phyloP scores from a whole-genome alignment of 2,329 filamentous ascomycete genomes.

The Dactylella cylindrospora region DNA sequence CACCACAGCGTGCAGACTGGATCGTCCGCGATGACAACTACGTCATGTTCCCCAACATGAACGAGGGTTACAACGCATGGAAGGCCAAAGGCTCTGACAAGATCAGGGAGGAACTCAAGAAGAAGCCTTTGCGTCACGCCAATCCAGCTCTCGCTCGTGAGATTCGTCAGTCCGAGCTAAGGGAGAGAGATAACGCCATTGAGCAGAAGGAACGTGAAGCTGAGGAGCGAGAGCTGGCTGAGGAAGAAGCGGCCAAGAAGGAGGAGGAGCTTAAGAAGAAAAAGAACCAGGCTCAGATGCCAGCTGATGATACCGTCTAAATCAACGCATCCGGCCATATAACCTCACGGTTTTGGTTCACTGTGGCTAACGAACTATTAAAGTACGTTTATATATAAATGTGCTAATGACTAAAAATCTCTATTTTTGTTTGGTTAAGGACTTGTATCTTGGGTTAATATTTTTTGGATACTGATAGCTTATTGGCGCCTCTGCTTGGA shows the following conservation, averaged over 20 bases:
- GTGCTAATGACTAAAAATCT: too few relatives aligned
- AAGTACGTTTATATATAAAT: too few relatives aligned
- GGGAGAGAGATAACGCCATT: constrained; percentile 26
- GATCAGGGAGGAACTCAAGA: constrained; percentile 50
- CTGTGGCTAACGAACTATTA: too few relatives aligned
- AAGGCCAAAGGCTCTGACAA: constrained; percentile 56
- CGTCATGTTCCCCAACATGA: constrained; percentile 55
- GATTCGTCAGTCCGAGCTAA: constrained; percentile 33
- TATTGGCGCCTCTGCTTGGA: too few relatives aligned
- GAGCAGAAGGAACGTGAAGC: constrained; percentile 34
- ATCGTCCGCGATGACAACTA: constrained; percentile 53
- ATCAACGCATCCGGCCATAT: too few relatives aligned
- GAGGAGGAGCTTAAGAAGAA: constrained; percentile 25
- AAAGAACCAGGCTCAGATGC: constrained; percentile 19
- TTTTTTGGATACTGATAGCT: too few relatives aligned
- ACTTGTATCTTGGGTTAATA: too few relatives aligned
- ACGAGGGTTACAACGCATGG: constrained; percentile 57
- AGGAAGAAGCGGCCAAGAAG: constrained; percentile 7
- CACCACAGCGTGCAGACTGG: constrained; percentile 60
- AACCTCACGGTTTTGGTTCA: too few relatives aligned
- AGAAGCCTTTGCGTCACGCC: constrained; percentile 38
- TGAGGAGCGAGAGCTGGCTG: constrained; percentile 29
- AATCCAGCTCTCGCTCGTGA: constrained; percentile 32
- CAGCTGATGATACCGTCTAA: constrained; percentile 31
- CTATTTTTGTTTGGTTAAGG: too few relatives aligned